Conservation (phyloP, 1,284 basidiomycete species). For the Bondarzewia mesenterica region DNA sequence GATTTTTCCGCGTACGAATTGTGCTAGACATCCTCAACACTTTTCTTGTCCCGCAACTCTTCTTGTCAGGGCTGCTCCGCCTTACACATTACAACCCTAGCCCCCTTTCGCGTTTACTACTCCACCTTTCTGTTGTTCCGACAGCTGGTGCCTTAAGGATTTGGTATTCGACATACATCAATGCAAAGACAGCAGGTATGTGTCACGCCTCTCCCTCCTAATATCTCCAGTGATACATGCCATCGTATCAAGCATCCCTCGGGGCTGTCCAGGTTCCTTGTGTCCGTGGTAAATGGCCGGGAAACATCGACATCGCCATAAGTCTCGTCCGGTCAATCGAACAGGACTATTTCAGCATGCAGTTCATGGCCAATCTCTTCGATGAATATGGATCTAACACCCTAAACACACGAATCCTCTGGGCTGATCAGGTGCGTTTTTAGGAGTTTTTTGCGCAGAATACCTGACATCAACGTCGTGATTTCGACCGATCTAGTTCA, state of each 20-base stretch:
- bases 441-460: too few species aligned
- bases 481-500: not conserved
- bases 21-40: constrained; percentile 20
- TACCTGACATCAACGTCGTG: too few species aligned
- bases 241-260: constrained; percentile 19
- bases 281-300: constrained; percentile 56
- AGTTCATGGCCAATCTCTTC: constrained; percentile 46
- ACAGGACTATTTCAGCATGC: constrained; percentile 43
- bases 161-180: not conserved
- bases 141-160: not conserved
- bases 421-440: constrained; percentile 50
- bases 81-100: not conserved
- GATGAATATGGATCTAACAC: constrained; percentile 56
- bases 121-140: not conserved
- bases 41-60: constrained; percentile 24
- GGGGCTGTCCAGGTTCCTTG: constrained; percentile 43
- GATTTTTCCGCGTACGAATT: constrained; percentile 25
- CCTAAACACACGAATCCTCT: constrained; percentile 52
- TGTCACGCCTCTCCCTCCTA: too few species aligned
- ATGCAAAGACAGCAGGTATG: not conserved
- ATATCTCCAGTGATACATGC: too few species aligned
- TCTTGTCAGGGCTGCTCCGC: constrained; percentile 11
- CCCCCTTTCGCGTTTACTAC: not conserved
- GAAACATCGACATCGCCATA: constrained; percentile 56
- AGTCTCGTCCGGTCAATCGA: constrained; percentile 44